phyloP scores from a whole-genome alignment of 345 rosid genomes.

The Conringia planisiliqua region DNA sequence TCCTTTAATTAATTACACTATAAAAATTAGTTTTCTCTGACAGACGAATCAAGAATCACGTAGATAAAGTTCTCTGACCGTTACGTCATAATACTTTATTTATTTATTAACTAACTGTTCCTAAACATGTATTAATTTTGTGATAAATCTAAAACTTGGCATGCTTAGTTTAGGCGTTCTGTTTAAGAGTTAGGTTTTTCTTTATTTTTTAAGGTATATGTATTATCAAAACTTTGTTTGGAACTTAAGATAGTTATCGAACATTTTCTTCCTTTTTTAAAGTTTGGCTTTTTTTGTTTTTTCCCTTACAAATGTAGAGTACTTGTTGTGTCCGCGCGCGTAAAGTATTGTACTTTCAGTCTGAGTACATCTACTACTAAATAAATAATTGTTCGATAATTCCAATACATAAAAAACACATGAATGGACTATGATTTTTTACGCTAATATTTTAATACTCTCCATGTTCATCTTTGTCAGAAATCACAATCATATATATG shows the following conservation, averaged over 20 bases:
- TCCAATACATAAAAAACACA: constrained; percentile 17
- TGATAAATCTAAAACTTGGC: background rate
- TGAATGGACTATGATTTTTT: background rate
- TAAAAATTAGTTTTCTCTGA: background rate
- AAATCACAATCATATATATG: constrained; percentile 12
- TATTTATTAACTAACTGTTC: background rate
- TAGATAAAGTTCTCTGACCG: background rate
- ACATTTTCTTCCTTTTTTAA: too few relatives aligned
- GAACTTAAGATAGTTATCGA: background rate
- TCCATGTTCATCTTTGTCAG: constrained; percentile 18
- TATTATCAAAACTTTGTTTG: background rate
- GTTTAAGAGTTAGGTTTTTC: too few relatives aligned
- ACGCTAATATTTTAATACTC: background rate
- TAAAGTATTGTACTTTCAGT: background rate
- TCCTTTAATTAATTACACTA: background rate
- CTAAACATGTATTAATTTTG: background rate
- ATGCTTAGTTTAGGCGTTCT: too few relatives aligned
- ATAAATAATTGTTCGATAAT: constrained; percentile 15
- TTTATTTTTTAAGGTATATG: too few relatives aligned
- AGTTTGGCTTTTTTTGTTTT: too few relatives aligned
- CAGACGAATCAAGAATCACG: constrained; percentile 4
- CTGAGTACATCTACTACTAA: background rate
- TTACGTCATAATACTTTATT: background rate
- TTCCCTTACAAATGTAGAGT: background rate
- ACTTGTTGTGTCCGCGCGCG: background rate